Evolutionary conservation across 805 yeast genomes (phyloP).

Genomic region (Hanseniaspora thailandica): DNA sequence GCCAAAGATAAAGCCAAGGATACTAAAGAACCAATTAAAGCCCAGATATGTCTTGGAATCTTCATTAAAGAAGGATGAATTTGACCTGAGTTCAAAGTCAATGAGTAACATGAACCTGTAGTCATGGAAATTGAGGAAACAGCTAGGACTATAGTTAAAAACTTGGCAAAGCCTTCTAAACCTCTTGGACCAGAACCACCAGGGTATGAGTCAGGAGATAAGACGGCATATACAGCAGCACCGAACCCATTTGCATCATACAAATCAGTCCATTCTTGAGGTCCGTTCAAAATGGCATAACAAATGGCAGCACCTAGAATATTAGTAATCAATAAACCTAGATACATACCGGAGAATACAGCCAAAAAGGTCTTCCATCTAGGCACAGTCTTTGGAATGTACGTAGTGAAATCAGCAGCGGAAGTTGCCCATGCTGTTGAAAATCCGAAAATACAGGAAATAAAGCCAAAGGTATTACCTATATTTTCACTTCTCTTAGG

Average conservation of each 20-base stretch:
- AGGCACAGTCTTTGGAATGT: slow-evolving; percentile 59
- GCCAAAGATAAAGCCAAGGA: slow-evolving; percentile 81
- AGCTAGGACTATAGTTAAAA: slow-evolving; percentile 74
- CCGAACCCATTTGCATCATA: slow-evolving; percentile 54
- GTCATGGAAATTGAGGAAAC: slow-evolving; percentile 82
- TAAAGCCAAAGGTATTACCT: slow-evolving; percentile 66
- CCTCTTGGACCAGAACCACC: slow-evolving; percentile 30
- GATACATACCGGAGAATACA: slow-evolving; percentile 48
- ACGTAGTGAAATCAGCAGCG: slow-evolving; percentile 85
- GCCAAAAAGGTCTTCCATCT: slow-evolving; percentile 49
- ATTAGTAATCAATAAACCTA: slow-evolving; percentile 62
- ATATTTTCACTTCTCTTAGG: slow-evolving; percentile 57
- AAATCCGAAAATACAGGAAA: slow-evolving; percentile 74
- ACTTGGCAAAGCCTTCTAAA: slow-evolving; percentile 80
- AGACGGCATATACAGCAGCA: slow-evolving; percentile 68
- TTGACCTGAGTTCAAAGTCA: slow-evolving; percentile 76
- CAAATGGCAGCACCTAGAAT: slow-evolving; percentile 72
- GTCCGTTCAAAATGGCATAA: slow-evolving; percentile 18
- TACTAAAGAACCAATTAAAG: slow-evolving; percentile 58
- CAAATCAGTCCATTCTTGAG: slow-evolving; percentile 31
- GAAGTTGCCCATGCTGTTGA: slow-evolving; percentile 93
- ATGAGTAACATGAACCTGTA: slow-evolving; percentile 86
- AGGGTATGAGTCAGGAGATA: slow-evolving; percentile 54
- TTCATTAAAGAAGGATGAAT: slow-evolving; percentile 60
- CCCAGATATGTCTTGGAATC: slow-evolving; percentile 78